Evolutionary conservation across 1,139 yeast genomes (phyloP).

Genomic region (Hemisphaericaspora subhashii): DNA sequence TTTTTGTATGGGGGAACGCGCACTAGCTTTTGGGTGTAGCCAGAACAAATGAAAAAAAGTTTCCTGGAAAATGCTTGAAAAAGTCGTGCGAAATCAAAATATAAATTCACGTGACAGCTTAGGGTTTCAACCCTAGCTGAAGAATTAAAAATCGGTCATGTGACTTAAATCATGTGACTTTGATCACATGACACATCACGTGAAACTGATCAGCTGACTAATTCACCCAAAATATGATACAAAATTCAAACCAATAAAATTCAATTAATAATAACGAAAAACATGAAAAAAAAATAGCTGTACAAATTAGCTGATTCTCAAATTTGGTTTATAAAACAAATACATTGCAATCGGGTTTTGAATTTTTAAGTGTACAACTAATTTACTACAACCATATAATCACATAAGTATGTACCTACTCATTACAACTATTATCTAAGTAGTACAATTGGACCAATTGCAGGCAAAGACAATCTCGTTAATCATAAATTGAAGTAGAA

Average conservation of each 20-base stretch:
- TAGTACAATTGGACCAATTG: slow-evolving; percentile 1
- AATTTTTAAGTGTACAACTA: slow-evolving; percentile 1
- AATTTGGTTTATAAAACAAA: slow-evolving; percentile 1
- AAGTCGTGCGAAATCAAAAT: slow-evolving; percentile 1
- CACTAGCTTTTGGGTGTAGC: not conserved
- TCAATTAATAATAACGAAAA: slow-evolving; percentile 3
- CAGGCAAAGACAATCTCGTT: not conserved
- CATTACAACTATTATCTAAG: not conserved
- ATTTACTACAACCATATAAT: not conserved
- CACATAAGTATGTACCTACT: slow-evolving; percentile 3
- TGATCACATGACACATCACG: slow-evolving; percentile 1
- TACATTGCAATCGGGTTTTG: not conserved
- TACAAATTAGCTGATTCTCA: slow-evolving; percentile 13
- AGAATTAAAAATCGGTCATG: not conserved
- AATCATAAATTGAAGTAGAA: too few relatives aligned
- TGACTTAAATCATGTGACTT: slow-evolving; percentile 1
- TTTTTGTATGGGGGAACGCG: not conserved
- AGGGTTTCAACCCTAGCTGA: slow-evolving; percentile 6
- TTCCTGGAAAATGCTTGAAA: not conserved
- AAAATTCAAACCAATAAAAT: slow-evolving; percentile 8
- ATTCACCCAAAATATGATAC: not conserved
- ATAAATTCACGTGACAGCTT: slow-evolving; percentile 2
- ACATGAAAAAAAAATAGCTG: slow-evolving; percentile 1
- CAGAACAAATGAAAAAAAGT: not conserved
- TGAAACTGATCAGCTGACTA: not conserved